These are phyloP conservation scores for Leishmania tarentolae DNA, from an alignment of 208 protist species.

Conservation along the genomic window DNA sequence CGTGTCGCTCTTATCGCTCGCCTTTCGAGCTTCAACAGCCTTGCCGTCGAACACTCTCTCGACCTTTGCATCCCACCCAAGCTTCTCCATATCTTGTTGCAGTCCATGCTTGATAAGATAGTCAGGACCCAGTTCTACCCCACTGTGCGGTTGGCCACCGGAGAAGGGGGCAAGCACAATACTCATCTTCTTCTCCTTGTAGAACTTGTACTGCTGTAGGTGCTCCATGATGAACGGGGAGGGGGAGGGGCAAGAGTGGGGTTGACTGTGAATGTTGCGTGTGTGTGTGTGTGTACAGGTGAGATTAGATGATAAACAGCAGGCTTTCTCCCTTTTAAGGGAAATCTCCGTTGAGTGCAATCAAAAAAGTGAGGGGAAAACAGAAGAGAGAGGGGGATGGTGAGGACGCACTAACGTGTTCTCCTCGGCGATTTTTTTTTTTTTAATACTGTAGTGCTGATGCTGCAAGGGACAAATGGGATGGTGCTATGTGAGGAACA, in stretches of 20 bases:
- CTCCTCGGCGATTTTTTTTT: no score
- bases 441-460: neutral
- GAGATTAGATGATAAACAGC: neutral
- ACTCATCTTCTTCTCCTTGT: constrained; percentile 44
- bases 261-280: neutral
- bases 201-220: constrained; percentile 47
- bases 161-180: constrained; percentile 56
- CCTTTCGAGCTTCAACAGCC: constrained; percentile 32
- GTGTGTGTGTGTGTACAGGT: neutral
- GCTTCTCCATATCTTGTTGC: constrained; percentile 42
- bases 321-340: neutral
- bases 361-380: neutral
- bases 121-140: constrained; percentile 50
- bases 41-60: constrained; percentile 38
- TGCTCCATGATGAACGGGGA: constrained; percentile 9
- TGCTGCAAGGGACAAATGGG: neutral
- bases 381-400: neutral
- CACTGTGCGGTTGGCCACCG: constrained; percentile 46
- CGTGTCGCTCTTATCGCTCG: constrained; percentile 29
- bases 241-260: neutral
- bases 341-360: neutral
- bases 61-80: constrained; percentile 40
- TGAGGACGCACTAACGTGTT: neutral
- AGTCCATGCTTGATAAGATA: constrained; percentile 43
- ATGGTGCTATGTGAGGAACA: neutral